Base-by-base conservation (phyloP, 441 rosid species). In the Cnidoscolus chayamansa region DNA sequence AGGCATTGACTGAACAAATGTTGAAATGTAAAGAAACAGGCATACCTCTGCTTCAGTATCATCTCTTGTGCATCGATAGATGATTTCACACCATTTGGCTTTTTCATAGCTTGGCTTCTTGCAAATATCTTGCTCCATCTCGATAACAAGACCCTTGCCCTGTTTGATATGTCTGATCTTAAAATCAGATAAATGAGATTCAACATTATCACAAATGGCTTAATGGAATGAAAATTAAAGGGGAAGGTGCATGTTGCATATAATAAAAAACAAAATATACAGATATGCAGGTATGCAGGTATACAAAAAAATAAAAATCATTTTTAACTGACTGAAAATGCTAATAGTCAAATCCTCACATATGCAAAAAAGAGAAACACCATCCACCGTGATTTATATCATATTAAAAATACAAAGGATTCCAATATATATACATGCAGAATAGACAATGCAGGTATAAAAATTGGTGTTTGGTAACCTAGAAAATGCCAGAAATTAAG, bases 141-240 rank as follows among this genome's bases (percentile, higher is more conserved):
- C 66, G 98, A 82, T 77, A 96, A 75, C 85, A 96, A 85, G 76
- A 85, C 73, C 81, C 89, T 90, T 73, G 99, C 98, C 97, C 94
- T 93, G 97, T 90, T 90, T 84, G 99, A 91, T 88, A 96, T 90
- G 86, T 91, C 99, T 96, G 96, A 96, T 89, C 98, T 93, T 90
- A 93, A 88, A 91, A 90, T 90, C 93, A 96, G 94, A 89, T 88
- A 81, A 25, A 85, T 89, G 88, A 91, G 94, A 87, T 81, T 78
- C 83, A 84, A 84, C 82, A 82, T 79, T 59, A 80, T 76, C 75
- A 77, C 70, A 70, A 75, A 55, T 54, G 65, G 64, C 19, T 74
- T 32, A 74, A 66, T 53, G 35, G 37, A 53, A 53, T 37, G 68
- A 50, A 65, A 76, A 65, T 48, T 45, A 6, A 65, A 57, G 40